These are phyloP conservation scores for Theobroma grandiflorum DNA, from an alignment of 441 rosid species.

Conservation along the genomic window DNA sequence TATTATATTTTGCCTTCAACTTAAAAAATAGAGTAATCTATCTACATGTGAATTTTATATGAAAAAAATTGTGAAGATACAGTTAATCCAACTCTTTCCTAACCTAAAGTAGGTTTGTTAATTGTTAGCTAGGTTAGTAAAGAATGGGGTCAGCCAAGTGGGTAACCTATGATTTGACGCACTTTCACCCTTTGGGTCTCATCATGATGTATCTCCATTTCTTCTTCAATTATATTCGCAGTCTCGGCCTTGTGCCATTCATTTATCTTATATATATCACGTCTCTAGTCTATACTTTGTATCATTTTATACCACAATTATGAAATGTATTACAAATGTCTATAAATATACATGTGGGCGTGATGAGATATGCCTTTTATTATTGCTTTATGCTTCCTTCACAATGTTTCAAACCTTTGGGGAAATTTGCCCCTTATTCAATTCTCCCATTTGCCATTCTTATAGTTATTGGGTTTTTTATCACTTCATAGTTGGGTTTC, in stretches of 20 bases:
- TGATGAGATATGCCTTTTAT: neutral
- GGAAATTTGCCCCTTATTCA: neutral
- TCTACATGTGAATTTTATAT: too few species aligned
- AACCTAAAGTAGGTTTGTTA: neutral
- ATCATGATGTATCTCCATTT: constrained; percentile 35
- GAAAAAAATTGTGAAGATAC: neutral
- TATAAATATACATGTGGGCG: too few species aligned
- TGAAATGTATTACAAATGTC: neutral
- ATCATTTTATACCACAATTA: too few species aligned
- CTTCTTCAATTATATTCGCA: constrained; percentile 5
- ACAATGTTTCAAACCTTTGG: neutral
- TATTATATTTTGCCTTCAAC: too few species aligned
- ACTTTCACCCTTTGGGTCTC: constrained; percentile 24
- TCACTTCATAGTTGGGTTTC: too few species aligned
- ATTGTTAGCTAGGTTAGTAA: neutral
- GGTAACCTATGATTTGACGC: constrained; percentile 36
- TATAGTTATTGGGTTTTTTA: too few species aligned
- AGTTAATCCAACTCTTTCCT: neutral
- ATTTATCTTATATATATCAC: neutral
- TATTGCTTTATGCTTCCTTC: neutral
- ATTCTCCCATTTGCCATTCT: too few species aligned
- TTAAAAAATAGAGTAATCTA: too few species aligned
- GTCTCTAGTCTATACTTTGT: neutral
- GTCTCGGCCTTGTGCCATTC: neutral
- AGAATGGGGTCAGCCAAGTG: constrained; percentile 24